Base-by-base conservation (phyloP, 192 early-diverging fungal species). In the Coemansia sp. region DNA sequence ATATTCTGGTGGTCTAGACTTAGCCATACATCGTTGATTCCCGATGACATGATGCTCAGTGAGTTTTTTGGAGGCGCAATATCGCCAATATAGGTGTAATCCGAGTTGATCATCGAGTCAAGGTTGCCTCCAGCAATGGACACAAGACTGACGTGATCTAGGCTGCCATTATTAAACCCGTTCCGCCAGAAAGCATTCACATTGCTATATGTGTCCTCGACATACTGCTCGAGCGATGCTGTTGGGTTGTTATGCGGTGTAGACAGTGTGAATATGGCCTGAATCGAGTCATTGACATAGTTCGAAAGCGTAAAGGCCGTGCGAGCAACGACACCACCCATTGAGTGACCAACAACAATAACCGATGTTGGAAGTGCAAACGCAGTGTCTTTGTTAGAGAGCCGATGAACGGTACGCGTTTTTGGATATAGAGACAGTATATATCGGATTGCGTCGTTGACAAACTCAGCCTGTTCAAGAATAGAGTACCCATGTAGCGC, bases 321-420 rank as follows among this genome's bases (percentile, higher is more conserved):
- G 10, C 95, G 84, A 1, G 95, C 95, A 17, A 96, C 95, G n/a
- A 97, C 88, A 11, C 95, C 95, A 41, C 97, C 97, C 95, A 98
- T 97, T 10, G 95, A 97, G 72, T 98, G 95, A 12, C 90, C 94
- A 58, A 96, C 79, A 25, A 97, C 79, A n/a, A 93, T 74, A 17
- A 98, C 91, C 14, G 93, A 91, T 5, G 71, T 77, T 0, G 94
- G 92, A 49, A 83, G 65, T 13, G 75, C 76, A 56, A 80, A 77
- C 8, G 19, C 49, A 17, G 86, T 66, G 12, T 67, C 62, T 38
- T 76, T 74, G 2, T 42, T 59, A 25, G 57, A 17, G 1, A 66
- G 42, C 50, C 13, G 42, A 49, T 85, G 61, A 13, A 61, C 50
- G n/a, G 61, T 32, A 19, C 86, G 71, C 10, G 79, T 77, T 17